phyloP scores from a whole-genome alignment of 306 rosid species.

The Carpinus fangiana region DNA sequence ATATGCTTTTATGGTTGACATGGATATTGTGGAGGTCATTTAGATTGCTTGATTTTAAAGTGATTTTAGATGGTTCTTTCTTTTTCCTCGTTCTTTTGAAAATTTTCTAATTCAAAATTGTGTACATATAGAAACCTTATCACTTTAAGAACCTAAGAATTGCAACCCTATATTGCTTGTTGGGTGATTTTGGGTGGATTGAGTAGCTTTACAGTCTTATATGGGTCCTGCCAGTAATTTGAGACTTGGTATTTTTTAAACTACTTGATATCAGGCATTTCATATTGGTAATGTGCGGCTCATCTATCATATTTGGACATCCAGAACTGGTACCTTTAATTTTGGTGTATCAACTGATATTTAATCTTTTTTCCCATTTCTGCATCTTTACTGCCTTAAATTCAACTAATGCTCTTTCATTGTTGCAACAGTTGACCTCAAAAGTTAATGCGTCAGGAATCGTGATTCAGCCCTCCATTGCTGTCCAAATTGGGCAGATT shows the following conservation, averaged over 20 bases:
- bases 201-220: background rate
- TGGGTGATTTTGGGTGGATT: background rate
- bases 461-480: constrained; percentile 54
- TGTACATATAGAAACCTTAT: background rate
- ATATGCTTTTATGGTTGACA: background rate
- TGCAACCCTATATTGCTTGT: background rate
- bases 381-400: background rate
- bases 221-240: background rate
- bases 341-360: background rate
- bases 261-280: background rate
- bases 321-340: too few relatives aligned
- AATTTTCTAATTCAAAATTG: background rate
- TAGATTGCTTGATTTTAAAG: background rate
- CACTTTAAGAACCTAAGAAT: background rate
- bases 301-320: background rate
- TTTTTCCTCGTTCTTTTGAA: background rate
- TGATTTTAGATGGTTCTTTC: background rate
- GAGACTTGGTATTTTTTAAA: too few relatives aligned
- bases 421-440: constrained; percentile 56
- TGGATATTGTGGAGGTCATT: background rate
- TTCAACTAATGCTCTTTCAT: constrained; percentile 22
- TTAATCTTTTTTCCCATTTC: background rate
- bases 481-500: constrained; percentile 57
- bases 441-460: constrained; percentile 43
- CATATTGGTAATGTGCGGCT: background rate